These are phyloP conservation scores for Sporisorium iseilematis-ciliati DNA, from an alignment of 1,284 basidiomycete species.

Conservation along the genomic window DNA sequence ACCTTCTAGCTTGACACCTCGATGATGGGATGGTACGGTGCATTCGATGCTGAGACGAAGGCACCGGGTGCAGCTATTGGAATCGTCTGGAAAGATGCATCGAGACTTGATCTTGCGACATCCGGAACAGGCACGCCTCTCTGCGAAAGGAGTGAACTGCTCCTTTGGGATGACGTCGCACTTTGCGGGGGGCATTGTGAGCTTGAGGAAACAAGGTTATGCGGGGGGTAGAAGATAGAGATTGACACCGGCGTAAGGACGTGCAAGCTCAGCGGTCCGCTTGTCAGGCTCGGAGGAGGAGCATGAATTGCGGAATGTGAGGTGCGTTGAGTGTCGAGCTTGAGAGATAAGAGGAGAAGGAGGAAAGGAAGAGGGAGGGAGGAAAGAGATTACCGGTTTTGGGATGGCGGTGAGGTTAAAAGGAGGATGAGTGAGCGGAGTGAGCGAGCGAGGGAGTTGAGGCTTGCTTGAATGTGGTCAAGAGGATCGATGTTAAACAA, in stretches of 20 bases:
- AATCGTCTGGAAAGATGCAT: constrained; percentile 51
- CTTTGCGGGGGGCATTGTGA: constrained; percentile 52
- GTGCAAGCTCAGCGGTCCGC: constrained; percentile 7
- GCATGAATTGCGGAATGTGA: constrained; percentile 1
- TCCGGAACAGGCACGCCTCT: constrained; percentile 44
- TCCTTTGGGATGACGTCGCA: constrained; percentile 55
- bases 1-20: constrained; percentile 48
- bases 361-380: not conserved
- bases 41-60: constrained; percentile 47
- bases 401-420: too few relatives aligned
- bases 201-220: not conserved
- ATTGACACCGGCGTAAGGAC: not conserved
- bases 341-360: not conserved
- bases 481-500: too few relatives aligned
- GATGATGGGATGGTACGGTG: constrained; percentile 43
- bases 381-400: too few relatives aligned
- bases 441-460: too few relatives aligned
- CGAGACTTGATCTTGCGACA: constrained; percentile 58
- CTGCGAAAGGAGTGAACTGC: constrained; percentile 48
- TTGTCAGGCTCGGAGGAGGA: not conserved
- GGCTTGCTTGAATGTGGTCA: too few relatives aligned
- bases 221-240: not conserved
- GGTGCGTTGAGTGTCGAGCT: not conserved
- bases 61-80: constrained; percentile 45
- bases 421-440: too few relatives aligned